Percentiles rank a stretch among this genome's conserved stretches.
Evolutionary conservation across 148 eudicot species (phyloP).

Genomic region (Spergularia marina): DNA sequence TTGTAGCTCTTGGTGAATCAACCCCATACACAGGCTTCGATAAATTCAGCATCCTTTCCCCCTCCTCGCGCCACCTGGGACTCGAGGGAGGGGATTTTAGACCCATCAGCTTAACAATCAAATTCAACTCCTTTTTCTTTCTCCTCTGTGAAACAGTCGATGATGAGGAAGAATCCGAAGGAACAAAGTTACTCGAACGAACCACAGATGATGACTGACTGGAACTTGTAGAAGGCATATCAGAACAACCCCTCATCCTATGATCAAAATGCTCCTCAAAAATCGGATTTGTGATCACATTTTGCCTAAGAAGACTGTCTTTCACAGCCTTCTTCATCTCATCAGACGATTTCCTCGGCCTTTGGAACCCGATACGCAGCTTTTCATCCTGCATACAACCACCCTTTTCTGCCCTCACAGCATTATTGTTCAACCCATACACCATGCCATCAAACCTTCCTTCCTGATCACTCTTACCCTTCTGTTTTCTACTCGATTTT

Average conservation of each 20-base stretch:
- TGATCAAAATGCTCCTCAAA: conserved; percentile 35
- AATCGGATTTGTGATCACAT: conserved; percentile 41
- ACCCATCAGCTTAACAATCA: conserved; percentile 77
- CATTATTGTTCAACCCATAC: conserved; percentile 22
- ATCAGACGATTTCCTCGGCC: conserved; percentile 49
- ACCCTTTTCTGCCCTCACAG: too few relatives aligned
- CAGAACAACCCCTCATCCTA: conserved; percentile 30
- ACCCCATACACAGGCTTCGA: conserved; percentile 45
- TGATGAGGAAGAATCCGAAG: conserved; percentile 46
- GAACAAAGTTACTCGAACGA: conserved; percentile 42
- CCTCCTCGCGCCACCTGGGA: conserved; percentile 30
- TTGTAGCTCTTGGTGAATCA: conserved; percentile 47
- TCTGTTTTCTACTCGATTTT: conserved; percentile 40
- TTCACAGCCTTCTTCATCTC: conserved; percentile 65
- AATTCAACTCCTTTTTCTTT: conserved; percentile 43
- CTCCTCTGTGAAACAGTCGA: conserved; percentile 37
- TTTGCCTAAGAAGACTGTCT: conserved; percentile 65
- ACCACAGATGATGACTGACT: conserved; percentile 49
- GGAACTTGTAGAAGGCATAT: conserved; percentile 63
- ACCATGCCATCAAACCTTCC: conserved; percentile 29
- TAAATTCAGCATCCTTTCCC: conserved; percentile 29
- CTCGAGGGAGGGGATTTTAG: conserved; percentile 41
- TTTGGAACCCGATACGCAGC: conserved; percentile 29
- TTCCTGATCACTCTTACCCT: conserved; percentile 29
- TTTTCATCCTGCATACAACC: conserved; percentile 15